Percentiles rank a stretch among this genome's conserved stretches.
Conservation (phyloP, 257 asterid genomes). For the Lavandula angustifolia region DNA sequence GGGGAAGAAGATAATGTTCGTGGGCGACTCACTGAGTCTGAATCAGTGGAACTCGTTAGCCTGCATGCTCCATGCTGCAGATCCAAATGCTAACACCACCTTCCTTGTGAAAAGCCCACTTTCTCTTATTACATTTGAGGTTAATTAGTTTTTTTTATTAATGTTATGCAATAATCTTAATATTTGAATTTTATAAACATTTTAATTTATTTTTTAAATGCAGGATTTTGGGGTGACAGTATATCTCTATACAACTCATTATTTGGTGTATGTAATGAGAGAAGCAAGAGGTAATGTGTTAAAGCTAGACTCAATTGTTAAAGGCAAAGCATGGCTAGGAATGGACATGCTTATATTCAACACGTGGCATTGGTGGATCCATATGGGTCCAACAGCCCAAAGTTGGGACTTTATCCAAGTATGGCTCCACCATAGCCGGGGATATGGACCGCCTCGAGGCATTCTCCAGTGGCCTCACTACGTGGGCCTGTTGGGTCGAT, state of each 20-base stretch:
- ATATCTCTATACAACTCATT: constrained; percentile 40
- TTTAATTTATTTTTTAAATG: not conserved
- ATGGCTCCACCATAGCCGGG: constrained; percentile 42
- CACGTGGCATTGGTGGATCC: constrained; percentile 78
- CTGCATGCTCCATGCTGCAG: constrained; percentile 53
- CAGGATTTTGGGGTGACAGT: constrained; percentile 35
- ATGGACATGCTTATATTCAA: constrained; percentile 64
- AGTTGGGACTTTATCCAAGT: constrained; percentile 60
- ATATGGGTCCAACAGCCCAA: constrained; percentile 39
- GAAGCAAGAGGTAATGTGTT: constrained; percentile 44
- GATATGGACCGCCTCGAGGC: constrained; percentile 60
- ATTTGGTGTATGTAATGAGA: constrained; percentile 47
- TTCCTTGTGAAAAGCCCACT: constrained; percentile 32
- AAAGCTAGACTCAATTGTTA: constrained; percentile 50
- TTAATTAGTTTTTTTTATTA: not conserved
- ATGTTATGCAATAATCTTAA: too few species aligned
- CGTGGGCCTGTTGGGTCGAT: constrained; percentile 68
- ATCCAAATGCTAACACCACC: constrained; percentile 39
- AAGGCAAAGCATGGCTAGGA: constrained; percentile 59
- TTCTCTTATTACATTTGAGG: constrained; percentile 46
- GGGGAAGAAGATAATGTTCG: constrained; percentile 65
- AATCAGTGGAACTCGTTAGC: constrained; percentile 61
- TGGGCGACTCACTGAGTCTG: constrained; percentile 58
- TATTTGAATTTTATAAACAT: too few species aligned
- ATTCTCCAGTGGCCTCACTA: constrained; percentile 47